Evolutionary conservation across 73 alveolate genomes (phyloP), one percentile per base, ranked within the genome.

Genomic region (Paramecium tetraurelia): DNA sequence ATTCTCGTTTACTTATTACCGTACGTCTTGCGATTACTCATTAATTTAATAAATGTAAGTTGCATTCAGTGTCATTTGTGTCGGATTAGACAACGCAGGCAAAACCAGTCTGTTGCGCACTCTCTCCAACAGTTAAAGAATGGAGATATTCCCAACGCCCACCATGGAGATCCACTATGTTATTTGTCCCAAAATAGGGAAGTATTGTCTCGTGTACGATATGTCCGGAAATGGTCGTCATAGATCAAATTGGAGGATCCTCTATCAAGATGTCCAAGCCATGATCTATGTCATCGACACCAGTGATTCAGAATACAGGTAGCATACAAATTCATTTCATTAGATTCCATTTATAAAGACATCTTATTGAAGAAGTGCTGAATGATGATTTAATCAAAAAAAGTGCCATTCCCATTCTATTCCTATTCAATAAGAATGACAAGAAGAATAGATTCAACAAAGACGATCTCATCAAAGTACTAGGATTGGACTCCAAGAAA

Each of bases 111-210:
- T 44, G 3, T 48, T 80, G 24, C 21, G 90, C 5, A 44, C 46
- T 3, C 75, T 44, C 2, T 80, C 90, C 12, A 80, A 80, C 7
- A 41, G 76, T 24, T 12, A 80, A 24, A 80, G 75, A 80, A 80
- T 80, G 77, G 90, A 80, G 24, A 80, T 80, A 80, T 80, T 80
- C 29, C 76, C 90, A 18, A 80, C 90, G 0, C 75, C 90, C 3
- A 80, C 70, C 43, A 76, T 76, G 89, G 89, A 76, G 41, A 76
- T 76, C 2, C 89, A 76, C 43, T 76, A 76, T 43, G 48, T 76
- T 6, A 36, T 24, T 20, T 38, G 71, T 80, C 43, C 24, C 3
- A 44, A 80, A 12, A 44, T 80, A 10, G 72, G 53, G 43, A 80
- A 80, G 7, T 41, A 44, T 18, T 20, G 46, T 44, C 29, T 80